phyloP scores from a whole-genome alignment of 495 filamentous ascomycete genomes.

The Collariella sp. region DNA sequence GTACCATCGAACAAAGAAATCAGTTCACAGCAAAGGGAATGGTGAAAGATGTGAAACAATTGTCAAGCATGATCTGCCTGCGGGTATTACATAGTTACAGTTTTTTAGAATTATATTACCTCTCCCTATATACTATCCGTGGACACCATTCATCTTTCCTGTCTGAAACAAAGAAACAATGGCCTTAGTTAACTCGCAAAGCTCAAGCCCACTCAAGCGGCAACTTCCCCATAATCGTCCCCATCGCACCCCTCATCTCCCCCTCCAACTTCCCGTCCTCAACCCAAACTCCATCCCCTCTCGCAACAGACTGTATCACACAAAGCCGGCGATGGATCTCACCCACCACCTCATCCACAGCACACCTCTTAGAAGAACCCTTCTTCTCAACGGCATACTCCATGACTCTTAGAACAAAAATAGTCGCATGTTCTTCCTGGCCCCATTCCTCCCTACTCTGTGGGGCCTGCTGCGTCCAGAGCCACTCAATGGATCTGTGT shows the following conservation, averaged over 20 bases:
- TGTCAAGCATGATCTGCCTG: too few relatives aligned
- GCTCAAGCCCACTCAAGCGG: background rate
- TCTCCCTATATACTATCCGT: too few relatives aligned
- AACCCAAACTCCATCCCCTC: background rate
- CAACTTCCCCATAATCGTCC: background rate
- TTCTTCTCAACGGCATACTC: background rate
- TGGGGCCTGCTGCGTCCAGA: background rate
- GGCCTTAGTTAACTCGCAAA: background rate
- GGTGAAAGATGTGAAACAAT: too few relatives aligned
- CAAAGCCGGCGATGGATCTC: background rate
- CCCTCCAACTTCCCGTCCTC: background rate
- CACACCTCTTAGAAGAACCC: background rate
- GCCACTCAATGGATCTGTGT: background rate
- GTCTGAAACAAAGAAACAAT: background rate
- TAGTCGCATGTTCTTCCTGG: constrained; percentile 1
- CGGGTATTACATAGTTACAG: too few relatives aligned
- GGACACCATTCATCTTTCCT: too few relatives aligned
- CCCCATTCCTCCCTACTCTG: background rate
- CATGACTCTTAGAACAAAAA: background rate
- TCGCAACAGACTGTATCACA: background rate
- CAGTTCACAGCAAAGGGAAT: too few relatives aligned
- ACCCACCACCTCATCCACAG: background rate
- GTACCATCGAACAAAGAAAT: too few relatives aligned
- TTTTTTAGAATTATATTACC: too few relatives aligned
- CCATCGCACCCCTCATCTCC: background rate